Base-by-base conservation (phyloP, 345 rosid species). In the Viola odorata region DNA sequence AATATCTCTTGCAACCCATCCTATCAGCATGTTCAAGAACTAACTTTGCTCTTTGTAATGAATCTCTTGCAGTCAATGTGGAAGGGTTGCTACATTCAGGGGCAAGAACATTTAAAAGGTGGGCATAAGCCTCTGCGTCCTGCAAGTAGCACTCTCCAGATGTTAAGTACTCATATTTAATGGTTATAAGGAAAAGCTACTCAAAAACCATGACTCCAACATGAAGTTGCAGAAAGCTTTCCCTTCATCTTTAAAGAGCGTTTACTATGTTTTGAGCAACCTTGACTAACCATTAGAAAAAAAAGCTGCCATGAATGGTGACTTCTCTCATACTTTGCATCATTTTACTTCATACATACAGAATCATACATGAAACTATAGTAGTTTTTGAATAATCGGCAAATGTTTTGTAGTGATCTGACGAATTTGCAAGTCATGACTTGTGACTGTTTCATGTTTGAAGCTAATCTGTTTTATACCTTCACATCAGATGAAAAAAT, bases 91-190 rank as follows among this genome's bases (percentile, higher is more conserved):
- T 80, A 57, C 78, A 86, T 78, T 94, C 99, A 40, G 97, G 95
- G 60, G 96, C 97, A 64, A 94, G 82, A 53, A 94, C 87, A 66
- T 94, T 90, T 64, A 94, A 74, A 69, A 94, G 95, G 71, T 86
- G 70, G n/a, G 91, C 86, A 79, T 94, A 94, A 68, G 97, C 99
- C 78, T 86, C 99, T 23, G 87, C 99, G 74, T 94, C 99, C 99
- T 94, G 84, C 77, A 83, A 14, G 47, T 54, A 66, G 41, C 44
- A 66, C 0, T 4, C 3, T 4, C 14, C 16, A 47, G 50, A 47
- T 12, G 5, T 47, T 45, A 23, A 23, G 32, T 23, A 23, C 32
- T 23, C 32, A 23, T 23, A 23, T 23, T 23, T 23, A 23, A 23
- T 23, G 32, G 32, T 23, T 23, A 23, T 23, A 23, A 2, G 32